Evolutionary conservation across 257 asterid species (phyloP), one percentile per base, ranked within the genome.

Genomic region (Scutellaria galericulata): DNA sequence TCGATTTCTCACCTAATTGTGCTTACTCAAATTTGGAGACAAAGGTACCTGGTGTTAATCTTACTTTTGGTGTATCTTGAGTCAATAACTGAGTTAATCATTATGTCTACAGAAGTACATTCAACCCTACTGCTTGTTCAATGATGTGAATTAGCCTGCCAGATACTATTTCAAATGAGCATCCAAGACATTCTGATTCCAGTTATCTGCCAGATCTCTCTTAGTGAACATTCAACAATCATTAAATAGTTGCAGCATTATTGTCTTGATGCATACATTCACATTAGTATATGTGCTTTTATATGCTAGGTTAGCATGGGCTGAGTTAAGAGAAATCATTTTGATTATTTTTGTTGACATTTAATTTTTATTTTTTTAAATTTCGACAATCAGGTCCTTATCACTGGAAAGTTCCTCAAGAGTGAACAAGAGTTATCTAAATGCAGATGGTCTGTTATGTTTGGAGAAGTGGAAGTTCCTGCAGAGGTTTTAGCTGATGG

Each of bases 391-490:
- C 87, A 90, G 98, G 92, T 92, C 66, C 80, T 84, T 61, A 78
- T 92, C 48, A 73, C 77, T 41, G 98, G 98, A 77, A 79, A 64
- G 59, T 92, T 90, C 80, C 90, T 92, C 57, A 87, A 83, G 82
- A 79, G 83, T 66, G 83, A 79, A 66, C 67, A 81, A 56, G 94
- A 83, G 62, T 66, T 83, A 27, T 77, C 81, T 46, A 74, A 71
- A 22, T 85, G 73, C 80, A 84, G 85, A 79, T 92, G 96, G 96
- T 85, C 96, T 58, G 71, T 91, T 68, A 92, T 92, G 98, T 92
- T 92, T 82, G 96, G 98, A 61, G 90, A 86, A 82, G 74, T 91
- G 75, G 97, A 91, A 89, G 91, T 91, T 68, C 87, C 82, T 48
- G 96, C 90, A 15, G 85, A 86, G 77, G 88, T 91, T 69, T 80